Evolutionary conservation across 2,329 filamentous ascomycete genomes (phyloP).

Genomic region (Claviceps sp.): DNA sequence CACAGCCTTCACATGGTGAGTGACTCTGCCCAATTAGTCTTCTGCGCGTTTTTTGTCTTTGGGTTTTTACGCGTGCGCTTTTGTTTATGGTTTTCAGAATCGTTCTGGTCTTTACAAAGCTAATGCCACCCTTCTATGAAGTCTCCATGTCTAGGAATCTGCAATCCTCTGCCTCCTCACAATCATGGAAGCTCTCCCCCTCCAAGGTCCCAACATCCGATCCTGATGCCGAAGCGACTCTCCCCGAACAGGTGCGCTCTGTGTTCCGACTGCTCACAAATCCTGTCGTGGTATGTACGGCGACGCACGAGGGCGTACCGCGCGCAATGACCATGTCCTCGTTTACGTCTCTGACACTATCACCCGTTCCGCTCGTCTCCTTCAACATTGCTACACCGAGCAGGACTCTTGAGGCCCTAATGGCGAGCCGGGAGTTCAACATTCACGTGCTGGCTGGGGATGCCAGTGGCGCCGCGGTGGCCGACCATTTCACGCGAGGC

Average conservation of each 20-base stretch:
- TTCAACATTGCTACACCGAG: slow-evolving; percentile 46
- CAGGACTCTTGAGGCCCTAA: slow-evolving; percentile 39
- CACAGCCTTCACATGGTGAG: background rate
- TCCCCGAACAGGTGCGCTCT: slow-evolving; percentile 35
- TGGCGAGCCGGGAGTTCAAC: slow-evolving; percentile 32
- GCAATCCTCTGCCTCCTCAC: slow-evolving; percentile 8
- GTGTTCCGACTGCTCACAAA: slow-evolving; percentile 41
- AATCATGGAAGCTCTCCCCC: slow-evolving; percentile 18
- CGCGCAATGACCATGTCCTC: slow-evolving; percentile 48
- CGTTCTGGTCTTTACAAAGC: background rate
- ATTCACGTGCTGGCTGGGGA: slow-evolving; percentile 40
- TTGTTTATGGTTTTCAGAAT: background rate
- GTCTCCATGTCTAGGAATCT: background rate
- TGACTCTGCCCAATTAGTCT: background rate
- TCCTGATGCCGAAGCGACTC: slow-evolving; percentile 17
- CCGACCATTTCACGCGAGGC: slow-evolving; percentile 37
- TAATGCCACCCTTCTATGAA: background rate
- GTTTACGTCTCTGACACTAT: slow-evolving; percentile 40
- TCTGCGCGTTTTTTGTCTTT: background rate
- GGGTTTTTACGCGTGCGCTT: background rate
- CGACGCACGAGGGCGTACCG: slow-evolving; percentile 21
- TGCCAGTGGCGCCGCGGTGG: slow-evolving; percentile 32
- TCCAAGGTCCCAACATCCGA: slow-evolving; percentile 22
- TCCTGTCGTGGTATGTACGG: slow-evolving; percentile 42
- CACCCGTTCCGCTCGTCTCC: slow-evolving; percentile 36